Evolutionary conservation across 1,139 yeast species (phyloP), one percentile per base, ranked within the genome.

Genomic region (Taphrina sp.): DNA sequence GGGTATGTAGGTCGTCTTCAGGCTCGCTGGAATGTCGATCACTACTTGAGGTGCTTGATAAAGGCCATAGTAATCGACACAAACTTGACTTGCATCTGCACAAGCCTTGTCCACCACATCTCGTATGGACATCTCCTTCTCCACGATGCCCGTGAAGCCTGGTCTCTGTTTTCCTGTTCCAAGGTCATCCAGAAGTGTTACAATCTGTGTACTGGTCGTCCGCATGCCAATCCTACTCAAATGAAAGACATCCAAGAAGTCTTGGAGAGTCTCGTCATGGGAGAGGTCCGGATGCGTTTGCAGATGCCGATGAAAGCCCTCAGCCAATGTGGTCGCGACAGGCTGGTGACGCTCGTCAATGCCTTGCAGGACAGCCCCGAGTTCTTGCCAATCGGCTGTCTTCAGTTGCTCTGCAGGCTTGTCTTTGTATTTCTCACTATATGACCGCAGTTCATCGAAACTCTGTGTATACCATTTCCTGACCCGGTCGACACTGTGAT

Each of bases 381-480:
- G 20, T 14, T 49, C 37, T 20, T 23, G 23, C 54, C 54, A 49
- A 17, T 49, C 54, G 10, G 14, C 34, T 1, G 29, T 20, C 38
- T 29, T n/a, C 14, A 49, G 22, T n/a, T 41, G 39, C 14, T 38
- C 33, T 8, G 46, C 16, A 10, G 36, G 8, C 24, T 39, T 49
- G 26, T 39, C 41, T 41, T 49, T 39, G 26, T 24, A 37, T 20
- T 19, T 14, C 24, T 38, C 46, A 12, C 39, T 34, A 22, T 34
- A 49, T n/a, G 19, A 17, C 20, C 33, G 34, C 22, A 49, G 33
- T 16, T 49, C 61, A 64, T 87, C 89, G 68, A 88, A 89, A 17
- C 92, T 83, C 69, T 86, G 94, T 1, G 92, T 90, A 66, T 88
- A 89, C 96, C 96, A 89, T 66, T 86, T 81, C 61, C 82, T 78